phyloP scores from a whole-genome alignment of 495 filamentous ascomycete genomes.

The Oidiodendron maius region DNA sequence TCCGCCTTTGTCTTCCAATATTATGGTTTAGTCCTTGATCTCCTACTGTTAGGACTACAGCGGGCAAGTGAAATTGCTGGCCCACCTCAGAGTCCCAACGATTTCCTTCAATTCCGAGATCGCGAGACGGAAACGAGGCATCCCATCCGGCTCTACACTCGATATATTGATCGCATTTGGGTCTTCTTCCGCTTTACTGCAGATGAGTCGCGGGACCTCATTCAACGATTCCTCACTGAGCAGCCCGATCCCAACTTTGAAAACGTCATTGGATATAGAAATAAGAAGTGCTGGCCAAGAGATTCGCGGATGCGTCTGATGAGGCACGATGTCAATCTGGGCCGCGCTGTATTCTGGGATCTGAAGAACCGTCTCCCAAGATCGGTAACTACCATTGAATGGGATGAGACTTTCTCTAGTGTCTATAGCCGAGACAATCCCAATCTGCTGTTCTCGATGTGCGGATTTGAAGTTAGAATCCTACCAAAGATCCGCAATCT shows the following conservation, averaged over 20 bases:
- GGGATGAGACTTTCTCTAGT: conserved; percentile 99
- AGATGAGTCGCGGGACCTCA: conserved; percentile 91
- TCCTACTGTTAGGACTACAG: conserved; percentile 87
- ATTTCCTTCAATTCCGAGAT: conserved; percentile 96
- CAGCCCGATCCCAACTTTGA: conserved; percentile 99
- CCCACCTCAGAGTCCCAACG: conserved; percentile 92
- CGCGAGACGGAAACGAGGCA: conserved; percentile 85
- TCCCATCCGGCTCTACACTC: conserved; percentile 92
- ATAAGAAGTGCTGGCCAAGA: conserved; percentile 99
- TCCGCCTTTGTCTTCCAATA: conserved; percentile 99
- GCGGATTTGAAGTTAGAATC: conserved; percentile 95
- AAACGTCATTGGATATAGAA: conserved; percentile 97
- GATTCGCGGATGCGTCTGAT: conserved; percentile 97
- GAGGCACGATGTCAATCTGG: conserved; percentile 98
- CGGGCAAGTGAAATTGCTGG: conserved; percentile 96
- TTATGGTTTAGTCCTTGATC: conserved; percentile 93
- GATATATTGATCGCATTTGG: conserved; percentile 98
- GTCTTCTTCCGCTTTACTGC: conserved; percentile 91
- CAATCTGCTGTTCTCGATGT: conserved; percentile 96
- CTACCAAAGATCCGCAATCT: conserved; percentile 92
- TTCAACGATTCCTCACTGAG: conserved; percentile 96
- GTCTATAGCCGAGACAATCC: conserved; percentile 99
- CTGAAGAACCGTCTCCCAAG: conserved; percentile 94
- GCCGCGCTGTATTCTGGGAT: conserved; percentile 98
- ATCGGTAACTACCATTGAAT: conserved; percentile 95